Conservation (phyloP, 2,329 filamentous ascomycete species). For the Cladophialophora carrionii region DNA sequence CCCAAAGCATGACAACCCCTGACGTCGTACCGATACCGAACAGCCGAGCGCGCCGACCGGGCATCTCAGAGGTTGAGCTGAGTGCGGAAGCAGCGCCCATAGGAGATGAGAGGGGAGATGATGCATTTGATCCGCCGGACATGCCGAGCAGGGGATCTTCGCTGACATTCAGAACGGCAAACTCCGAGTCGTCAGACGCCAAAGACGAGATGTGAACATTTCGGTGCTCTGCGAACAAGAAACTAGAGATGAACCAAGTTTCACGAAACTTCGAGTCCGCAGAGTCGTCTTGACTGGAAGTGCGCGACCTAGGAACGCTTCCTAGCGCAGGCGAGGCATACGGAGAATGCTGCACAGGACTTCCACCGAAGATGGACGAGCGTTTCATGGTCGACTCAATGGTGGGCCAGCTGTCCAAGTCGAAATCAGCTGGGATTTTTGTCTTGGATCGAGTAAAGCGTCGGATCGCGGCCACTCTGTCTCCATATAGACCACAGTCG, state of each 20-base stretch:
- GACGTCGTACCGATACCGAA: slow-evolving; percentile 78
- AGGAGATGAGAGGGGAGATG: slow-evolving; percentile 59
- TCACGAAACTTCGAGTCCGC: slow-evolving; percentile 52
- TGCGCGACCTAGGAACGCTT: slow-evolving; percentile 43
- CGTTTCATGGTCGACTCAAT: slow-evolving; percentile 37
- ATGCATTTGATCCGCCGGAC: slow-evolving; percentile 58
- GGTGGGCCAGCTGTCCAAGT: slow-evolving; percentile 35
- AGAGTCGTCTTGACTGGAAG: slow-evolving; percentile 41
- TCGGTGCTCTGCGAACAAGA: slow-evolving; percentile 64
- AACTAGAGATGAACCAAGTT: slow-evolving; percentile 68
- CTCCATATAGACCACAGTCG: slow-evolving; percentile 69
- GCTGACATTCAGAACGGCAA: slow-evolving; percentile 68
- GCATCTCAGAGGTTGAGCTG: slow-evolving; percentile 63
- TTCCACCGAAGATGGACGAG: slow-evolving; percentile 56
- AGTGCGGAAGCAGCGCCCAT: slow-evolving; percentile 50
- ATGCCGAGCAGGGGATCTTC: slow-evolving; percentile 76
- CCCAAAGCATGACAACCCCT: slow-evolving; percentile 81
- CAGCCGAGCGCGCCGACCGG: slow-evolving; percentile 80
- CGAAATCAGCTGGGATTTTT: slow-evolving; percentile 39
- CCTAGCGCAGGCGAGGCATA: slow-evolving; percentile 32
- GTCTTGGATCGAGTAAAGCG: slow-evolving; percentile 62
- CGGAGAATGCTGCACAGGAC: slow-evolving; percentile 36
- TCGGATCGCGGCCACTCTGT: slow-evolving; percentile 56
- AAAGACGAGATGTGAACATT: slow-evolving; percentile 68
- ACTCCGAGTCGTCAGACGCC: slow-evolving; percentile 73